Evolutionary conservation across 2,329 filamentous ascomycete species (phyloP), one percentile per base, ranked within the genome.

Genomic region (Lecanoromycetidae sp.): DNA sequence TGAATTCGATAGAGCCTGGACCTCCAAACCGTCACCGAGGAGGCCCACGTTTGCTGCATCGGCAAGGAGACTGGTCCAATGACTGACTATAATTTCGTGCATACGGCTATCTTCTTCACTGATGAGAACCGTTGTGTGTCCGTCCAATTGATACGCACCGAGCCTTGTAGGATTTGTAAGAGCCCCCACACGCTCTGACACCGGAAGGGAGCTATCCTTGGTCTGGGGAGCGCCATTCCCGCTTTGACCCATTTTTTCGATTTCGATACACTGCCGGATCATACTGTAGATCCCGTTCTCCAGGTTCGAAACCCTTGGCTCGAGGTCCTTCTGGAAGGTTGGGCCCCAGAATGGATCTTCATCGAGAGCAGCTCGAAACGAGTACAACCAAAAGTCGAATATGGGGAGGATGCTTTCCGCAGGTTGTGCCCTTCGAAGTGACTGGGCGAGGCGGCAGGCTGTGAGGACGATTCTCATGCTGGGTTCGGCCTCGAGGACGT

Each of bases 331-430:
- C 64, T 65, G 68, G 50, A 66, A 65, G 5, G 56, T 57, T 26
- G 62, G 57, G 32, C 66, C 66, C 66, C 66, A 69, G 54, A 68
- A 66, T 2, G 64, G 56, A 47, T 69, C 66, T 50, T 66, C 61
- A n/a, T 62, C 57, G 9, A 68, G 64, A 2, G 65, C 65, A 0
- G 52, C 59, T 50, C 63, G 61, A 30, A 68, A 52, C 12, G 64
- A 59, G 15, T 55, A 48, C 6, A 67, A 54, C 64, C 63, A 68
- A 49, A 66, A 67, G 10, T 56, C 57, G 47, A 67, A 67, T 25
- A 53, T 53, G 9, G 60, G 61, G 26, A 60, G 51, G 19, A 44
- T 51, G 49, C 9, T 54, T 53, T 32, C 54, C 41, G 19, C 58
- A 27, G n/a, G 44, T 23, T 56, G 56, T 13, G 12, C 35, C 36